Percentiles rank a stretch among this genome's conserved stretches.
phyloP scores from a whole-genome alignment of 2,329 filamentous ascomycete species.

The Fusarium mundagurra region DNA sequence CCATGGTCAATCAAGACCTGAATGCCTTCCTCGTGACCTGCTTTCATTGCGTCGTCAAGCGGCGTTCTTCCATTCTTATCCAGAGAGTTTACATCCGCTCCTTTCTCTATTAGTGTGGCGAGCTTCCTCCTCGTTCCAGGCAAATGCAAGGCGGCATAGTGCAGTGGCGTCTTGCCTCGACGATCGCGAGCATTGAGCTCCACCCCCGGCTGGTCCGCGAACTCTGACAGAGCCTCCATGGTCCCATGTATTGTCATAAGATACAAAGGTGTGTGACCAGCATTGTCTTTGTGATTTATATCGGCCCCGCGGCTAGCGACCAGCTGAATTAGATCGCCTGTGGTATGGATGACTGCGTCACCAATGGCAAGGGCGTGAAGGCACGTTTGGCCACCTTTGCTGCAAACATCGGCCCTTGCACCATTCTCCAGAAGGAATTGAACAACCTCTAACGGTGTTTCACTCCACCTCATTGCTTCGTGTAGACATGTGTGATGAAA shows the following conservation, averaged over 20 bases:
- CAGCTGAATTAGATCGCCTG: accelerated
- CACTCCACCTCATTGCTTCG: accelerated
- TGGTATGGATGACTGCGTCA: accelerated
- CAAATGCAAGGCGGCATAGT: accelerated
- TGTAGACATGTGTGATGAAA: background rate
- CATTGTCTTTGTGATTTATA: accelerated
- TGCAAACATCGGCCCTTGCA: accelerated
- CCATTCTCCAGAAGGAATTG: background rate
- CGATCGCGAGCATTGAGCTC: background rate
- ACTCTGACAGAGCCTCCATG: accelerated
- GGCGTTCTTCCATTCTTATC: background rate
- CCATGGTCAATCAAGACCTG: accelerated
- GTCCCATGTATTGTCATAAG: accelerated
- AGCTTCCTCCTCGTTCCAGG: accelerated
- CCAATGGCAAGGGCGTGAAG: accelerated
- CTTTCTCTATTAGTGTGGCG: accelerated
- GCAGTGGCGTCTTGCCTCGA: background rate
- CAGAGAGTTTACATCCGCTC: background rate
- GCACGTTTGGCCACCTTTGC: accelerated
- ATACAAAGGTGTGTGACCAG: background rate
- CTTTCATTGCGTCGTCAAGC: accelerated
- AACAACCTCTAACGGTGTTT: accelerated
- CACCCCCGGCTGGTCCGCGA: accelerated
- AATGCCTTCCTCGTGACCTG: accelerated
- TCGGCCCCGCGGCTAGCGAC: accelerated